Conservation (phyloP, 2,329 filamentous ascomycete species). For the Aphanocladium album region DNA sequence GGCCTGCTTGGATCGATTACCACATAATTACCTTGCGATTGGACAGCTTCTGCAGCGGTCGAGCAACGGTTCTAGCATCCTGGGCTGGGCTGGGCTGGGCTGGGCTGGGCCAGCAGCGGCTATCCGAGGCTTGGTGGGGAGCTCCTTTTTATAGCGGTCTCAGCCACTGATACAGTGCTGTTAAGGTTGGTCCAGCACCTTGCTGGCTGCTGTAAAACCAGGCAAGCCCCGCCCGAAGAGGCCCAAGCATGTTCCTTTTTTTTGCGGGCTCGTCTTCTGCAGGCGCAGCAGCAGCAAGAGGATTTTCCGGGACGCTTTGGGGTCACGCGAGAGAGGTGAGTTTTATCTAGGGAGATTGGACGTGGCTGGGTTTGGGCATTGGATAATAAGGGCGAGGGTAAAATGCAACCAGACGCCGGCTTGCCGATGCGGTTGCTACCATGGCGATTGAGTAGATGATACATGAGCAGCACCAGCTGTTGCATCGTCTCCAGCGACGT, state of each 20-base stretch:
- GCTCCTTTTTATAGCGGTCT: neutral
- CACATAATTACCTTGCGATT: conserved; percentile 12
- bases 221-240: neutral
- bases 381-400: too few species aligned
- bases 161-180: too few species aligned
- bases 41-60: conserved; percentile 2
- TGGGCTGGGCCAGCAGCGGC: neutral
- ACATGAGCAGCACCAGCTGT: too few species aligned
- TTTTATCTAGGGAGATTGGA: neutral
- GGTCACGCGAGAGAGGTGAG: conserved; percentile 2
- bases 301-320: conserved; percentile 27
- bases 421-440: too few species aligned
- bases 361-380: neutral
- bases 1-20: too few species aligned
- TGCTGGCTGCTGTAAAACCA: neutral
- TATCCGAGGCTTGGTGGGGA: conserved; percentile 9
- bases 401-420: too few species aligned
- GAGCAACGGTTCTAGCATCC: neutral
- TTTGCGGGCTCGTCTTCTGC: neutral
- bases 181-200: too few species aligned
- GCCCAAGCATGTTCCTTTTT: neutral
- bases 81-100: too few species aligned
- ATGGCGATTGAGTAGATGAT: too few species aligned
- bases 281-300: conserved; percentile 22
- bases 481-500: too few species aligned